phyloP scores from a whole-genome alignment of 441 rosid genomes.

The Pelargonium australe region DNA sequence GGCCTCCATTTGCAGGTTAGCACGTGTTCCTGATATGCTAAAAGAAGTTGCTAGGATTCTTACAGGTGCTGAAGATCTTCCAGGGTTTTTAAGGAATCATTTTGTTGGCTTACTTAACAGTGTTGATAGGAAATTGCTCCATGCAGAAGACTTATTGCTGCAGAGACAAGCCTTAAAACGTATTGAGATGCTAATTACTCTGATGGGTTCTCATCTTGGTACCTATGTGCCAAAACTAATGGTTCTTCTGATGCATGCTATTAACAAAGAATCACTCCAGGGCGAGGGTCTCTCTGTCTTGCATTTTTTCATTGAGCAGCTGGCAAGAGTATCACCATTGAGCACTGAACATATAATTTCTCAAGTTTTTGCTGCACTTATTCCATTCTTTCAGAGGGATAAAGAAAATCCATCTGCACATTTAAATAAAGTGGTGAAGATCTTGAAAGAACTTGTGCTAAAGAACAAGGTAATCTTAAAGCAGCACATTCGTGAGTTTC shows the following conservation, averaged over 20 bases:
- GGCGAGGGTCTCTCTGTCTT: conserved; percentile 86
- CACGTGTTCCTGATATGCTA: conserved; percentile 71
- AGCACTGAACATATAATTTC: conserved; percentile 89
- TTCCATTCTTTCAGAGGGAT: conserved; percentile 87
- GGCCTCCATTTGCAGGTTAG: conserved; percentile 53
- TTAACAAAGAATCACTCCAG: conserved; percentile 80
- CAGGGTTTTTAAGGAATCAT: conserved; percentile 85
- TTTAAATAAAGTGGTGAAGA: conserved; percentile 69
- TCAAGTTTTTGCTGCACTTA: conserved; percentile 93
- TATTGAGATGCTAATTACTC: conserved; percentile 81
- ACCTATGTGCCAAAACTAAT: conserved; percentile 93
- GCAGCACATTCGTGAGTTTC: conserved; percentile 91
- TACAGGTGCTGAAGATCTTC: conserved; percentile 78
- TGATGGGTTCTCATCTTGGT: conserved; percentile 89
- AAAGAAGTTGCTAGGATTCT: conserved; percentile 79
- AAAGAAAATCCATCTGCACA: conserved; percentile 48
- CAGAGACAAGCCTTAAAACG: conserved; percentile 95
- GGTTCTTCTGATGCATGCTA: conserved; percentile 98
- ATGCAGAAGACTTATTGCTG: conserved; percentile 60
- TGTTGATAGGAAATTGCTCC: conserved; percentile 93
- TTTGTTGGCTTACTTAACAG: conserved; percentile 97
- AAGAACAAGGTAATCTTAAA: conserved; percentile 70
- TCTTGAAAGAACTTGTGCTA: conserved; percentile 86
- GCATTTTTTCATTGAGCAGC: conserved; percentile 72
- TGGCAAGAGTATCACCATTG: conserved; percentile 73